Percentiles rank a stretch among this genome's conserved stretches.
Conservation (phyloP, 2,329 filamentous ascomycete genomes). For the Hypoxylon sp. region DNA sequence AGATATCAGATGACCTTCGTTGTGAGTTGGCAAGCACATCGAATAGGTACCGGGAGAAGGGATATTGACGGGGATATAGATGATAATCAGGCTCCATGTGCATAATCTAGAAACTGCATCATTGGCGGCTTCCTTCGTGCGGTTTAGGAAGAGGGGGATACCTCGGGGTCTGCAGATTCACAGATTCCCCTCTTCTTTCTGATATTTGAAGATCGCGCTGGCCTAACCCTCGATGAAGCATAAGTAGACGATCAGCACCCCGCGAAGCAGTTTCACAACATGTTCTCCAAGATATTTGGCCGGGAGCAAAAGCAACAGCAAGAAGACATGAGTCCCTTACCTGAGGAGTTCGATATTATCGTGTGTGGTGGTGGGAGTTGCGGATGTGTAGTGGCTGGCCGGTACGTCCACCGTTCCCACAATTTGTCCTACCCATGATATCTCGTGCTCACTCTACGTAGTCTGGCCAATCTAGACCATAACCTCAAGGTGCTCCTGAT, state of each 20-base stretch:
- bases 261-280: slow-evolving; percentile 28
- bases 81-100: slow-evolving; percentile 33
- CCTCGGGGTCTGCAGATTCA: slow-evolving; percentile 28
- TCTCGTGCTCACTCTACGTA: slow-evolving; percentile 56
- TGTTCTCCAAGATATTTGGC: slow-evolving; percentile 40
- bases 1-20: slow-evolving; percentile 45
- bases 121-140: slow-evolving; percentile 41
- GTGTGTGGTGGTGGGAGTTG: slow-evolving; percentile 80
- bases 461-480: slow-evolving; percentile 80
- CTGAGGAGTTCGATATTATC: slow-evolving; percentile 85
- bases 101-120: slow-evolving; percentile 17
- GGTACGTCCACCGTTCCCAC: slow-evolving; percentile 54
- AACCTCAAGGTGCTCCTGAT: slow-evolving; percentile 71
- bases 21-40: slow-evolving; percentile 39
- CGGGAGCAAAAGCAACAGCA: slow-evolving; percentile 30
- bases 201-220: slow-evolving; percentile 42
- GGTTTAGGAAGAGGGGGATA: slow-evolving; percentile 19
- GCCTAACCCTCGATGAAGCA: slow-evolving; percentile 34
- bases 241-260: slow-evolving; percentile 41
- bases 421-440: background rate
- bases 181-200: slow-evolving; percentile 41
- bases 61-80: slow-evolving; percentile 26
- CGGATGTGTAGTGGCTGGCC: slow-evolving; percentile 68
- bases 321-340: slow-evolving; percentile 59
- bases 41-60: slow-evolving; percentile 36